Evolutionary conservation across 2,329 filamentous ascomycete species (phyloP), one percentile per base, ranked within the genome.

Genomic region (Xylariaceae sp.): DNA sequence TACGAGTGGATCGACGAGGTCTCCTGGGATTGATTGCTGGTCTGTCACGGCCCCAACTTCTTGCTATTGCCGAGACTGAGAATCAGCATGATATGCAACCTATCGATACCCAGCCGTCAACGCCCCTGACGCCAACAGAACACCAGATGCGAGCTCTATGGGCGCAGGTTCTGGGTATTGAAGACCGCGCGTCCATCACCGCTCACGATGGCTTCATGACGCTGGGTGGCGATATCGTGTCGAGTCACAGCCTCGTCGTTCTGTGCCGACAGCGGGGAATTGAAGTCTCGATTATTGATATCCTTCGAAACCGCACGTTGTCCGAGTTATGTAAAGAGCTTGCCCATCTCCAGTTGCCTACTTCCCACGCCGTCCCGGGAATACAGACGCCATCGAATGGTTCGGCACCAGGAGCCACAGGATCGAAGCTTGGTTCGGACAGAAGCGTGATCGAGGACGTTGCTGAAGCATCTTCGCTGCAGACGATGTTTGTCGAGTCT

Each of bases 1-100:
- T 80, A 50, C 78, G 81, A 60, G 71, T 80, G 41, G 75, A 80
- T 59, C 71, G 76, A 1, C 68, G 72, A 19, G 74, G 73, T 50
- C 71, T 81, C 6, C 74, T 76, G 53, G 74, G 72, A 57, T 70
- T 75, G 56, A 74, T 75, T 31, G 62, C 71, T 0, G 70, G 71
- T 0, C 56, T 79, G 7, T 73, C 74, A 0, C 71, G 71, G 4
- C 67, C 73, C 1, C 72, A 80, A 54, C 68, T 81, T 0, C 54
- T 75, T 1, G 70, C 67, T 0, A 67, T 81, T 11, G 71, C 72
- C 0, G 68, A 64, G 2, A 70, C 72, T 7, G 66, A 71, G 1
- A 74, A 71, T 43, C 66, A 69, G 0, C 65, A 69, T 11, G 70
- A 72, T 50, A 66, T 71, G 4, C 70, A 69, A 54, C 65, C 60